These are phyloP conservation scores for Paramecium biaurelia DNA, from an alignment of 73 alveolate genomes.

Conservation along the genomic window DNA sequence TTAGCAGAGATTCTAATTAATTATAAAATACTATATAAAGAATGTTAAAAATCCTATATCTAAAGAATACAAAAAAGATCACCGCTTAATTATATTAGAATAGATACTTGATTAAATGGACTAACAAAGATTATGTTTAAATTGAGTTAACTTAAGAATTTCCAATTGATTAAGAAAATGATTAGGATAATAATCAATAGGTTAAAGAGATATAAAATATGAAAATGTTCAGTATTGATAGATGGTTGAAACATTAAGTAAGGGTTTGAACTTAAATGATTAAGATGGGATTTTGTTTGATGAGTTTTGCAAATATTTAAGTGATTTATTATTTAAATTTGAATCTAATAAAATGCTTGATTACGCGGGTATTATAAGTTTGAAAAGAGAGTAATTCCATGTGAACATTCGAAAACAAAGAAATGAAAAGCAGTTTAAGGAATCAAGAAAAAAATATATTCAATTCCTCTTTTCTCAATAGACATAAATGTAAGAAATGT, in stretches of 20 bases:
- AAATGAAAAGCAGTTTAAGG: background rate
- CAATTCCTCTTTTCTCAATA: background rate
- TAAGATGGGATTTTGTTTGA: background rate
- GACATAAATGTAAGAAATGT: background rate
- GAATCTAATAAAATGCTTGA: background rate
- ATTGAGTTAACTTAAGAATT: too few relatives aligned
- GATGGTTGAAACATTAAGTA: background rate
- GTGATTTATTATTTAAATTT: slow-evolving; percentile 19
- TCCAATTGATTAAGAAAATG: too few relatives aligned
- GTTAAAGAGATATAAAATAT: too few relatives aligned
- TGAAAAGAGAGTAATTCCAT: background rate
- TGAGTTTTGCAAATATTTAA: background rate
- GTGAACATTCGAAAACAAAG: background rate
- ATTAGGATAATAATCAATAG: too few relatives aligned
- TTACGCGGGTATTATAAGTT: background rate
- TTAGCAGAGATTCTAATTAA: too few relatives aligned
- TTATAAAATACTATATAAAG: too few relatives aligned
- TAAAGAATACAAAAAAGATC: too few relatives aligned
- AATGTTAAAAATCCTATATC: too few relatives aligned
- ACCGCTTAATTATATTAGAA: too few relatives aligned
- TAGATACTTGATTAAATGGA: too few relatives aligned
- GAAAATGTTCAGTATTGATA: background rate
- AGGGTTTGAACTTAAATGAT: background rate
- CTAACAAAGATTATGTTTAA: too few relatives aligned
- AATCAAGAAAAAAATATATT: background rate